Evolutionary conservation across 2,329 filamentous ascomycete species (phyloP).

Genomic region (Penicillium griseofulvum): DNA sequence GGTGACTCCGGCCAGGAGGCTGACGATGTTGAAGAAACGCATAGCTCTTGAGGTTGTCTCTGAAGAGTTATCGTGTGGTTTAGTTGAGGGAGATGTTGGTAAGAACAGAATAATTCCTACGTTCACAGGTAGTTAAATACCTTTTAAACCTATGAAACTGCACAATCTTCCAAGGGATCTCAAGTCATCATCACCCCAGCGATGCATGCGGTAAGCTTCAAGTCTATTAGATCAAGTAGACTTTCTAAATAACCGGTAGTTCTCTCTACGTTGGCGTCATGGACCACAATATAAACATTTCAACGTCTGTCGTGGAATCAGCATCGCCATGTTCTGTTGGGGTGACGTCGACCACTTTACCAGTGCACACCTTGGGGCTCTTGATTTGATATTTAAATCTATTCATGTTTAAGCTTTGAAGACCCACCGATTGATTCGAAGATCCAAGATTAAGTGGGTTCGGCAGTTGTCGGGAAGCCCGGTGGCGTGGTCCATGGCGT

Average conservation of each 20-base stretch:
- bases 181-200: background rate
- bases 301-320: background rate
- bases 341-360: slow-evolving; percentile 6
- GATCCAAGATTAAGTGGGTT: background rate
- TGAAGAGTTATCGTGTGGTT: background rate
- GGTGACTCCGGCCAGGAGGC: slow-evolving; percentile 20
- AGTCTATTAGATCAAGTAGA: background rate
- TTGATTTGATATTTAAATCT: background rate
- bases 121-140: background rate
- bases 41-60: slow-evolving; percentile 9
- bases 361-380: too few relatives aligned
- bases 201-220: background rate
- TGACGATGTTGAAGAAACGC: slow-evolving; percentile 19
- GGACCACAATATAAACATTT: background rate
- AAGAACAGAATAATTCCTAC: background rate
- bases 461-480: background rate
- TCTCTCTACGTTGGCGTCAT: slow-evolving; percentile 3
- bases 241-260: background rate
- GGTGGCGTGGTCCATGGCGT: background rate
- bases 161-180: background rate
- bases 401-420: background rate
- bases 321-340: background rate
- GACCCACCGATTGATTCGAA: background rate
- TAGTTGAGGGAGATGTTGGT: too few relatives aligned
- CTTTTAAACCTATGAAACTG: background rate